Evolutionary conservation across 1,139 yeast species (phyloP).

Genomic region (Suhomyces bolitotheri): DNA sequence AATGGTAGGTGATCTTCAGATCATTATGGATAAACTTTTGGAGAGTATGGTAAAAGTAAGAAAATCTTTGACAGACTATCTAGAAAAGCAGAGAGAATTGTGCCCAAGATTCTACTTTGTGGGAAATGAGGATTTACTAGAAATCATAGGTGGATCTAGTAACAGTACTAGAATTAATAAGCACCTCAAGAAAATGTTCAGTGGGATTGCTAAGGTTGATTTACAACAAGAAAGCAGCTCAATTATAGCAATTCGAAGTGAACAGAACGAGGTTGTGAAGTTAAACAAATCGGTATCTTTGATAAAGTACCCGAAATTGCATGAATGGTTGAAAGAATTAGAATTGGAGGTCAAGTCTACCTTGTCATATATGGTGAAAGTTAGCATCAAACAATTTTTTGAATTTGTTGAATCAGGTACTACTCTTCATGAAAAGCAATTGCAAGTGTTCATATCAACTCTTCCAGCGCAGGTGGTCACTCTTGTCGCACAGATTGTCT

Average conservation of each 20-base stretch:
- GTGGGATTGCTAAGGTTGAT: slow-evolving; percentile 55
- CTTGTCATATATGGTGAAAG: slow-evolving; percentile 33
- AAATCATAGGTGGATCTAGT: slow-evolving; percentile 76
- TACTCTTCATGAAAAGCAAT: neutral
- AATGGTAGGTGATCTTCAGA: slow-evolving; percentile 51
- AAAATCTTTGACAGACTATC: slow-evolving; percentile 70
- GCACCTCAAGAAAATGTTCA: slow-evolving; percentile 72
- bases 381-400: slow-evolving; percentile 12
- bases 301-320: slow-evolving; percentile 42
- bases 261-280: slow-evolving; percentile 60
- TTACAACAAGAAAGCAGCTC: slow-evolving; percentile 36
- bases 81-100: slow-evolving; percentile 74
- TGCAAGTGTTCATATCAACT: slow-evolving; percentile 15
- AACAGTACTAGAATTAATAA: slow-evolving; percentile 53
- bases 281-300: slow-evolving; percentile 50
- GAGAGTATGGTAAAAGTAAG: slow-evolving; percentile 61
- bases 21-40: slow-evolving; percentile 49
- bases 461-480: slow-evolving; percentile 62
- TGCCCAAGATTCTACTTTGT: slow-evolving; percentile 86
- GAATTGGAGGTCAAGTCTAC: slow-evolving; percentile 57
- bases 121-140: slow-evolving; percentile 88
- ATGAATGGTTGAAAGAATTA: slow-evolving; percentile 65
- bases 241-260: slow-evolving; percentile 55
- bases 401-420: slow-evolving; percentile 12
- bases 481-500: slow-evolving; percentile 58